phyloP scores from a whole-genome alignment of 441 rosid species.

The Populus trichocarpa region DNA sequence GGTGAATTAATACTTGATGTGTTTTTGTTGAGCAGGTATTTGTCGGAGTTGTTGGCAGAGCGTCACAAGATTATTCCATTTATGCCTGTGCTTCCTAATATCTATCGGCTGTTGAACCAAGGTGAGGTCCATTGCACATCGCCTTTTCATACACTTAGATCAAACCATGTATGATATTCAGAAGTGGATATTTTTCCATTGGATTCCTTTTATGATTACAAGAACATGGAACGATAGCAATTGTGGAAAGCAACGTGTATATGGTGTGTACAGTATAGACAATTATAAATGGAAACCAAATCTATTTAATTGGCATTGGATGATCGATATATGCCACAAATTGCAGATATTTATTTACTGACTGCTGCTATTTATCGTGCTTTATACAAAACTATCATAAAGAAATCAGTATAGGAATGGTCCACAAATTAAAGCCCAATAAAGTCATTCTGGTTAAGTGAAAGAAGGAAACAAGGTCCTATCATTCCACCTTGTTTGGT shows the following conservation, averaged over 20 bases:
- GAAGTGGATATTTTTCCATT: neutral
- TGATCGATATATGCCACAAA: neutral
- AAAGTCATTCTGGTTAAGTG: neutral
- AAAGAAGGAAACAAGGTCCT: neutral
- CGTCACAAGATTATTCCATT: slow-evolving; percentile 79
- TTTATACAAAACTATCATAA: neutral
- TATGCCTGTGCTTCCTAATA: slow-evolving; percentile 60
- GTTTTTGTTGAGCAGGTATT: slow-evolving; percentile 52
- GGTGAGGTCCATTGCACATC: slow-evolving; percentile 41
- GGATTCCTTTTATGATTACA: neutral
- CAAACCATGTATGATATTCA: neutral
- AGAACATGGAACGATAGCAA: neutral
- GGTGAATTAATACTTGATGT: slow-evolving; percentile 1
- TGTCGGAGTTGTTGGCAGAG: slow-evolving; percentile 70
- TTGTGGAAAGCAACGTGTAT: neutral
- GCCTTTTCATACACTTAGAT: neutral
- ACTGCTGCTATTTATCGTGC: neutral
- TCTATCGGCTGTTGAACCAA: slow-evolving; percentile 65
- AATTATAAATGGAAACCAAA: neutral
- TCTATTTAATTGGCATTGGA: neutral
- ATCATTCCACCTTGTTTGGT: neutral
- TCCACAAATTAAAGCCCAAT: neutral
- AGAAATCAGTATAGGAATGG: neutral
- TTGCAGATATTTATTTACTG: neutral
- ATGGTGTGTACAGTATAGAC: neutral